A percentile compares a stretch with the other conserved stretches of the same genome.
Evolutionary conservation across 352 stramenopile species (phyloP).

Genomic region (Globisporangium nagaii): DNA sequence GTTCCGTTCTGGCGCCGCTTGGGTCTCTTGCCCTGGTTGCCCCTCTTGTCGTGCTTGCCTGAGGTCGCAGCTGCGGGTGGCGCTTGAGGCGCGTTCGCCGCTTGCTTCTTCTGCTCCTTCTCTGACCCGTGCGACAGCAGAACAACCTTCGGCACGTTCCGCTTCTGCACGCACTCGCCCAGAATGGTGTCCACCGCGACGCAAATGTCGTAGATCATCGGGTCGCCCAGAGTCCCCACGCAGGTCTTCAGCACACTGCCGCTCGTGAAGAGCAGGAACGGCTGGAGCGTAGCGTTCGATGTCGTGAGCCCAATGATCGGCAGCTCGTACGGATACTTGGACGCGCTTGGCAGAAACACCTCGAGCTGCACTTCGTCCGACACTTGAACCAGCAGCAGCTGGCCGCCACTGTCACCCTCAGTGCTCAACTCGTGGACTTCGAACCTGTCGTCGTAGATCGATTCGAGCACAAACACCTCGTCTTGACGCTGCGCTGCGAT

Average conservation of each 20-base stretch:
- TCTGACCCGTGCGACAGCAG: conserved; percentile 17
- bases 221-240: conserved; percentile 50
- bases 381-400: conserved; percentile 44
- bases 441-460: conserved; percentile 81
- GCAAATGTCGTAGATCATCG: conserved; percentile 79
- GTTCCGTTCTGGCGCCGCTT: conserved; percentile 10
- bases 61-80: background rate
- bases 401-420: no score
- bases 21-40: conserved; percentile 16
- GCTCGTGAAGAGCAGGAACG: conserved; percentile 39
- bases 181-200: conserved; percentile 59
- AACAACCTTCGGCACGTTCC: conserved; percentile 24
- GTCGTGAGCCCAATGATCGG: conserved; percentile 47
- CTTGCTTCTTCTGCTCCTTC: background rate
- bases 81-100: background rate
- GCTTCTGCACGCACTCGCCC: conserved; percentile 21
- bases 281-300: conserved; percentile 27
- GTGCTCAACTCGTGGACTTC: conserved; percentile 20
- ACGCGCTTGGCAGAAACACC: conserved; percentile 40
- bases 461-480: conserved; percentile 73
- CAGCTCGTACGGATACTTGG: conserved; percentile 74
- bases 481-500: conserved; percentile 51
- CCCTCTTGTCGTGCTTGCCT: conserved; percentile 5
- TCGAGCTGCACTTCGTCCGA: conserved; percentile 42
- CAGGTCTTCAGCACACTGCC: conserved; percentile 49